Base-by-base conservation (phyloP, 495 filamentous ascomycete species). In the Tuber melanosporum region DNA sequence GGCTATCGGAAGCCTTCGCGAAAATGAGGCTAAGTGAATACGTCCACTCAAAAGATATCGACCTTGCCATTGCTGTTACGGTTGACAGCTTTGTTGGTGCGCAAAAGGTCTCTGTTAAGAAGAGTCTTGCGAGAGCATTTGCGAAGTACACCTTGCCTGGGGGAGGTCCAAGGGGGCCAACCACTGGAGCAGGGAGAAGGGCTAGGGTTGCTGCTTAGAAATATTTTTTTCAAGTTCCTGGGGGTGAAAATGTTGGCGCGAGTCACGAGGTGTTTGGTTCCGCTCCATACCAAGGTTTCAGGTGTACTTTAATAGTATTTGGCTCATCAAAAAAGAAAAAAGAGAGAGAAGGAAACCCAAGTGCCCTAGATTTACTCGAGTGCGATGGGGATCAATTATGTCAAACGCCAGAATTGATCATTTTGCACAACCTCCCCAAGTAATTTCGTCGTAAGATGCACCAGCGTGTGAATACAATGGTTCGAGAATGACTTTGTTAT, bases 31-130 rank as follows among this genome's bases (percentile, higher is more conserved):
- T 99, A 45, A 93, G 91, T 0, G 96, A 99, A 80, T 98, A 96
- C 86, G 97, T 94, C 84, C 91, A 91, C 12, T 84, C 91, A 22
- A 89, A 91, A 76, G 96, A 99, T 83, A 97, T 99, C 76, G 96
- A 99, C 85, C 92, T 95, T 74, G 96, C 95, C 71, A 98, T 99
- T 81, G 94, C 94, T 10, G 96, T 98, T 20, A 96, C 95, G 1
- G 94, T 99, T 17, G 95, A 99, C 72, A 94, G 91, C 36, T 99
- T 99, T 84, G 93, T 99, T 43, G 93, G 93, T 76, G 94, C 91
- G 77, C 96, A 99, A 85, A 99, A 99, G 86, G 91, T 98, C 81
- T 94, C 92, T 87, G 94, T 92, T 86, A 99, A 98, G 90, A 98
- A 97, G 88, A 94, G 95, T 44, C 89, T 99, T 73, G 93, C 93